Conservation (phyloP, 345 rosid species). For the Corchorus olitorius region DNA sequence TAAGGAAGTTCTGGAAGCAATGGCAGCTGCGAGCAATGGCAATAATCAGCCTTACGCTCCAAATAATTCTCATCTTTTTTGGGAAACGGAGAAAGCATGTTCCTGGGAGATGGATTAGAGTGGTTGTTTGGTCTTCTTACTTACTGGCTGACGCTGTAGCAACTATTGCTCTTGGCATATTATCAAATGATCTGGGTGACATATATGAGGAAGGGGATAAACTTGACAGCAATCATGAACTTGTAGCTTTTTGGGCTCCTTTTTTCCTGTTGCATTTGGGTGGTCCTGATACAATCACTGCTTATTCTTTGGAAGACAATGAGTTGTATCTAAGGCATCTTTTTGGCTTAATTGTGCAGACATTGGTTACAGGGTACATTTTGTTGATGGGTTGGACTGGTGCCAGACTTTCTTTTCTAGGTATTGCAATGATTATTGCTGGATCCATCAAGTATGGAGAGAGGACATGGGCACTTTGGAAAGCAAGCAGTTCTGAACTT, state of each 20-base stretch:
- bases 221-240: neutral
- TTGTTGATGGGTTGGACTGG: neutral
- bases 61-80: conserved; percentile 5
- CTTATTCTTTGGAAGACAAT: conserved; percentile 42
- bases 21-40: conserved; percentile 21
- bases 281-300: conserved; percentile 44
- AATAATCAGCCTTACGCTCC: conserved; percentile 12
- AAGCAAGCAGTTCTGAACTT: conserved; percentile 12
- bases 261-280: conserved; percentile 45
- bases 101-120: neutral
- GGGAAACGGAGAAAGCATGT: conserved; percentile 2
- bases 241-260: conserved; percentile 38
- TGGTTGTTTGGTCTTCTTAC: conserved; percentile 36
- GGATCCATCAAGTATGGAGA: conserved; percentile 29
- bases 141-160: conserved; percentile 31
- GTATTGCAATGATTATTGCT: conserved; percentile 17
- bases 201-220: neutral
- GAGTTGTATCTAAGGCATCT: conserved; percentile 41
- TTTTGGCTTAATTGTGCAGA: conserved; percentile 35
- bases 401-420: neutral
- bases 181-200: conserved; percentile 27
- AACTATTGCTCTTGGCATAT: conserved; percentile 26
- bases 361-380: conserved; percentile 9
- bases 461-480: conserved; percentile 25
- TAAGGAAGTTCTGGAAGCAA: conserved; percentile 16